phyloP scores from a whole-genome alignment of 1,139 yeast genomes.

The Nakaseomyces sp. region DNA sequence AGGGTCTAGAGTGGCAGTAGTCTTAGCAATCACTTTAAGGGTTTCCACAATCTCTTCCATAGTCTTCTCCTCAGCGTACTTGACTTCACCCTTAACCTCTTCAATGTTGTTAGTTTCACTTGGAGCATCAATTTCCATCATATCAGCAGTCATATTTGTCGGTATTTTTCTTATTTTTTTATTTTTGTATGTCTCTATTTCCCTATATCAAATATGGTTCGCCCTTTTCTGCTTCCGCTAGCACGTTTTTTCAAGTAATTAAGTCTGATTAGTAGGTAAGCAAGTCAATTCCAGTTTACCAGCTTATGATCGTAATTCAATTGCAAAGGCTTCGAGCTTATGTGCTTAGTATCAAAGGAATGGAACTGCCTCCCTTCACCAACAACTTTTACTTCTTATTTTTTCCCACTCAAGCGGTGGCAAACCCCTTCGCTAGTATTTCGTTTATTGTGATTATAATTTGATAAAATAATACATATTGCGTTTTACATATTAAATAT shows the following conservation, averaged over 20 bases:
- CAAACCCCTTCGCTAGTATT: not conserved
- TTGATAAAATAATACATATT: no score
- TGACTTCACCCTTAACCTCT: conserved; percentile 12
- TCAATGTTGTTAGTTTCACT: conserved; percentile 20
- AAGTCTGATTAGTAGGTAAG: no score
- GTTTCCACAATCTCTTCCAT: conserved; percentile 29
- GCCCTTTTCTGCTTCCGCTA: no score
- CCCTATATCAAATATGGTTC: no score
- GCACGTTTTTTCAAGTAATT: no score
- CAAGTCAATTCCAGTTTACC: no score
- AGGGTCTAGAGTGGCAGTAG: conserved; percentile 73
- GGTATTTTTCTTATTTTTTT: not conserved
- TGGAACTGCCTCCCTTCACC: not conserved
- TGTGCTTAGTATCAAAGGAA: no score
- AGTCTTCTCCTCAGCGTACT: conserved; percentile 22
- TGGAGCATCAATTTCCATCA: conserved; percentile 23
- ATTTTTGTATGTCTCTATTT: no score
- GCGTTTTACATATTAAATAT: not conserved
- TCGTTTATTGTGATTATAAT: not conserved
- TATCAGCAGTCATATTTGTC: conserved; percentile 17
- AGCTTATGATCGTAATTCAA: no score
- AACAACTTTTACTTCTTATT: not conserved
- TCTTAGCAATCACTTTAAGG: conserved; percentile 40
- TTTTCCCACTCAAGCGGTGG: not conserved
- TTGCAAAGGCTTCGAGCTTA: no score